Conservation (phyloP, 345 rosid genomes). For the Stellera chamaejasme region DNA sequence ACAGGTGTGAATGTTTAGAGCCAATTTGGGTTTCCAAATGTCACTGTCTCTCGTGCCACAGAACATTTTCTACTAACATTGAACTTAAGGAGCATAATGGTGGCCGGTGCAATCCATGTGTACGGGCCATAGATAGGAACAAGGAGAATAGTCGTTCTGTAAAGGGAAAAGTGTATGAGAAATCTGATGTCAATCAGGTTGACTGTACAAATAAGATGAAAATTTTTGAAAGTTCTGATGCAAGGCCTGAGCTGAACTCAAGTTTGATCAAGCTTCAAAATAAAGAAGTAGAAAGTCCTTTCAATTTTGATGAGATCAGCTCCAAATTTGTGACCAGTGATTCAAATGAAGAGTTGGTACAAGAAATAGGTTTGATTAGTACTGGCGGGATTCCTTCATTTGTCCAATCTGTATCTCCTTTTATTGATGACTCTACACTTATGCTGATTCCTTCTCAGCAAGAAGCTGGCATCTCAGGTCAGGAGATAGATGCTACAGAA, state of each 20-base stretch:
- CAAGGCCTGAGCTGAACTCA: slow-evolving; percentile 33
- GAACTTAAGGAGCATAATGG: slow-evolving; percentile 59
- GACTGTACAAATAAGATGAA: slow-evolving; percentile 28
- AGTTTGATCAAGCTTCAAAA: slow-evolving; percentile 53
- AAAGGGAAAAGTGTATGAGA: slow-evolving; percentile 37
- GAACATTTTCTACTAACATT: slow-evolving; percentile 38
- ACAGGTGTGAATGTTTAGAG: slow-evolving; percentile 82
- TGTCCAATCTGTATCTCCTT: slow-evolving; percentile 41
- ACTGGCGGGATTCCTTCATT: slow-evolving; percentile 65
- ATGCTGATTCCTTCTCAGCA: slow-evolving; percentile 23
- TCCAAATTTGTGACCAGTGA: slow-evolving; percentile 70
- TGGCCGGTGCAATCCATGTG: slow-evolving; percentile 42
- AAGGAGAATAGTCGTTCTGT: slow-evolving; percentile 31
- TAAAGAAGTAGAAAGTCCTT: slow-evolving; percentile 47
- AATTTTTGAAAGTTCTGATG: slow-evolving; percentile 25
- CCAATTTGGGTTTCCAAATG: slow-evolving; percentile 64
- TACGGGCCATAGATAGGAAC: slow-evolving; percentile 32
- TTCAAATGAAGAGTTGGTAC: slow-evolving; percentile 75
- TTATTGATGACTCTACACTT: slow-evolving; percentile 40
- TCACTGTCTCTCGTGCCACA: slow-evolving; percentile 85
- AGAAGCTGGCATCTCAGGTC: slow-evolving; percentile 24
- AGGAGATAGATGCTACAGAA: slow-evolving; percentile 20
- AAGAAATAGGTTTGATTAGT: slow-evolving; percentile 81
- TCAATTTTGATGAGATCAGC: slow-evolving; percentile 57
- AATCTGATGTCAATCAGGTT: slow-evolving; percentile 18